These are phyloP conservation scores for Diutina ranongensis DNA, from an alignment of 1,139 yeast species.

Conservation along the genomic window DNA sequence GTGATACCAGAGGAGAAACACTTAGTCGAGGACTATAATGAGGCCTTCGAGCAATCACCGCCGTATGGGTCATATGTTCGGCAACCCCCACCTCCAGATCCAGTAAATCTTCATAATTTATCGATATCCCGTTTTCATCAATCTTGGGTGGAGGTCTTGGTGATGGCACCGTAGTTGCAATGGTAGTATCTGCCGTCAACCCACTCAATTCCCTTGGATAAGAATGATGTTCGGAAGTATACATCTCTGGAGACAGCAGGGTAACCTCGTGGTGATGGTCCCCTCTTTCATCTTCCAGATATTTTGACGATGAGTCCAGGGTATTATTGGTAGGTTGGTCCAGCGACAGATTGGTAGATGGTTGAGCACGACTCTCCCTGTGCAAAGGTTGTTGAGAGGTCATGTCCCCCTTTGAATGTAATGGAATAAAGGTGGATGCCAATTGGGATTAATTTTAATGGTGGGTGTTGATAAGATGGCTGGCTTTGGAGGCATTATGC, in stretches of 20 bases:
- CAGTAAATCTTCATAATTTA: neutral
- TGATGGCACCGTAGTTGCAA: neutral
- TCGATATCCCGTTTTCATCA: neutral
- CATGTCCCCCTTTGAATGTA: no score
- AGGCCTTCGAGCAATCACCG: neutral
- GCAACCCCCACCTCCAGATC: neutral
- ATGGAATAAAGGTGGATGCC: no score
- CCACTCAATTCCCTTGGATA: neutral
- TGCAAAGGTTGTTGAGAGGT: no score
- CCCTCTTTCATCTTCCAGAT: neutral
- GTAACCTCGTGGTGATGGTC: neutral
- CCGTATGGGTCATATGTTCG: neutral
- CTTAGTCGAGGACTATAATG: neutral
- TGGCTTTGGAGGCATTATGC: neutral
- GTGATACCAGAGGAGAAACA: neutral
- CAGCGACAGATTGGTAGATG: no score
- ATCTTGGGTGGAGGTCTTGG: neutral
- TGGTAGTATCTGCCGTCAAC: neutral
- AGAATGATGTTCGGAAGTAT: neutral
- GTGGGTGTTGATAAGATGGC: neutral
- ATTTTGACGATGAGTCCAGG: neutral
- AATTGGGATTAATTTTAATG: neutral
- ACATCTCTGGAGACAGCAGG: neutral
- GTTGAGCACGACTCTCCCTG: no score
- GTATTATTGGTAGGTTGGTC: no score